Evolutionary conservation across 2,329 filamentous ascomycete species (phyloP), one percentile per base, ranked within the genome.

Genomic region (Cercospora sp.): DNA sequence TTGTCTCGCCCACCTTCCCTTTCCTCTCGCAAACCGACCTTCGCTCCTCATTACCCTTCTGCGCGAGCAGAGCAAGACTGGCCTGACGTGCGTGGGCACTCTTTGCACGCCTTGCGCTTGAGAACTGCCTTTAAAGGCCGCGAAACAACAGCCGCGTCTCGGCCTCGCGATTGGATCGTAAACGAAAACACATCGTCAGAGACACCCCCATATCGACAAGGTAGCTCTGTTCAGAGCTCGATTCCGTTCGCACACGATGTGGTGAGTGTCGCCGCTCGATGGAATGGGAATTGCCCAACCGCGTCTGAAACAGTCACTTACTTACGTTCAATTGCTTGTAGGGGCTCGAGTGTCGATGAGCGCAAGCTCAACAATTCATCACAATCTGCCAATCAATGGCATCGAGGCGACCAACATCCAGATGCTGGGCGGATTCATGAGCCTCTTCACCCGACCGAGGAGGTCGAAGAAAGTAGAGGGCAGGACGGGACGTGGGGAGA

Each of bases 401-500:
- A 74, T 61, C 37, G 43, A 5, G 62, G 66, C 32, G 62, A 65
- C 8, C 57, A 58, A 40, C 67, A 66, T 32, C 28, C 28, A n/a
- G 71, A 72, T 69, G 70, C 72, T 26, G 73, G 63, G 10, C 60
- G 72, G 12, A 55, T 68, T 10, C 72, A 75, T 53, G 49, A 57
- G n/a, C 63, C 71, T 26, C 66, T 72, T 26, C 72, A 75, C 32
- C 71, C 74, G 3, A 73, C 72, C 3, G 77, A 77, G 58, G 75
- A 76, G 28, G 71, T 73, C 7, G 74, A 77, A 63, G 70, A 71
- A 13, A 61, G 60, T 12, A 77, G 73, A 74, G 53, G 73, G 67
- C 58, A 66, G 61, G 81, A 82, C 60, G 86, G 87, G 37, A 88
- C 85, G 21, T 90, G 88, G 88, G 88, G 88, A 13, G 88, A 90